Evolutionary conservation across 768 basidiomycete genomes (phyloP), one percentile per base, ranked within the genome.

Genomic region (Trametes meyenii): DNA sequence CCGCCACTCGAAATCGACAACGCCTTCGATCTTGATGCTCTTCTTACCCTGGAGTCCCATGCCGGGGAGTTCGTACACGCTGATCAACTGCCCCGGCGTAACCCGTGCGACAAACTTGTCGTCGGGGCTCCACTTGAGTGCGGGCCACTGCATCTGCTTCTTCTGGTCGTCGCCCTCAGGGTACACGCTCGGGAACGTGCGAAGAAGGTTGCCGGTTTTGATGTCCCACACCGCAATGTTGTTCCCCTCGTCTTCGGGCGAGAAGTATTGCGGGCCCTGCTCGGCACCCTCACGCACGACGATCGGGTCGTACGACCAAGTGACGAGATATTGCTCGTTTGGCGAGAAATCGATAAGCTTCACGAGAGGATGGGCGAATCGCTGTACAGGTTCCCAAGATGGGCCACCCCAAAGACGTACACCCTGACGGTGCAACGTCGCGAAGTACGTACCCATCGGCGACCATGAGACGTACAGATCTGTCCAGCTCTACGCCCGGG

Each of bases 141-240:
- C 87, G 2, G 97, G 97, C 96, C 96, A 98, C 66, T 86, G 87
- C 85, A 93, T 89, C 71, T 89, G 90, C 70, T 92, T 93, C 76
- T 90, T 92, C 59, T 74, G 72, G 1, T 80, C 76, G 26, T 89
- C 90, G 64, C 78, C 83, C 56, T 87, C 88, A 46, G 77, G 76
- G 46, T 75, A 76, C 50, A 86, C 82, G 11, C 89, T 84, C 39
- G 85, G 83, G 77, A 99, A 98, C 1, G 96, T 98, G 53, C 97
- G 90, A 45, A 98, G 83, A 21, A 98, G 86, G 66, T 89, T 82
- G 26, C 94, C 94, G 17, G 95, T 89, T 76, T 94, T 96, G 79
- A 96, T 86, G 69, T 98, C 94, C 97, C 97, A 99, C n/a, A 99
- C 87, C 59, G 96, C 97, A 63, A 98, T 83, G 67, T 94, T 90